These are phyloP conservation scores for Buxus sempervirens DNA, from an alignment of 164 flowering plant genomes.

Conservation along the genomic window DNA sequence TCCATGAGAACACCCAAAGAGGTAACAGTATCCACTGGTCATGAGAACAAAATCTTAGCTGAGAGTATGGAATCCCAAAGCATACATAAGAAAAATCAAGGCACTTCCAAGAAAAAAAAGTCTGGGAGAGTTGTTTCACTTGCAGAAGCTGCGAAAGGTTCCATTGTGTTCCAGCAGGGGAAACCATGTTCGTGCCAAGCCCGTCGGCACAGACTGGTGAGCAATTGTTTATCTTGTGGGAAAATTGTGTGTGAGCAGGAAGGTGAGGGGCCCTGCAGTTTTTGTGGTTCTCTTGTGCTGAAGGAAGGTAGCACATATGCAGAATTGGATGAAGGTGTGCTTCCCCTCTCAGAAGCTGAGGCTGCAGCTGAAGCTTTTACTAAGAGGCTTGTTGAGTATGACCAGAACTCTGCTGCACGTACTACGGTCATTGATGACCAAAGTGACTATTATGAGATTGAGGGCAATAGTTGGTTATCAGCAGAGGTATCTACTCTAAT, in stretches of 20 bases:
- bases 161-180: constrained; percentile 87
- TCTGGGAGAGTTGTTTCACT: constrained; percentile 75
- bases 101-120: constrained; percentile 67
- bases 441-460: constrained; percentile 90
- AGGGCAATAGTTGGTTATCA: constrained; percentile 87
- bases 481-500: constrained; percentile 45
- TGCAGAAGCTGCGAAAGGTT: constrained; percentile 94
- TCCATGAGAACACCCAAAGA: constrained; percentile 44
- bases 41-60: constrained; percentile 22
- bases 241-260: constrained; percentile 97
- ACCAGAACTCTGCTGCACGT: constrained; percentile 85
- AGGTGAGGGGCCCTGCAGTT: constrained; percentile 95
- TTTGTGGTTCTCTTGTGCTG: constrained; percentile 89
- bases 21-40: constrained; percentile 22
- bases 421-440: constrained; percentile 97
- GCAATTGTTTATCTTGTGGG: constrained; percentile 97
- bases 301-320: constrained; percentile 88
- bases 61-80: constrained; percentile 31
- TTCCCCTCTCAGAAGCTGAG: constrained; percentile 67
- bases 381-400: constrained; percentile 89
- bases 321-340: constrained; percentile 56
- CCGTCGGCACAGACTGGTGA: constrained; percentile 68
- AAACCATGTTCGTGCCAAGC: constrained; percentile 97
- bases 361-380: constrained; percentile 91
- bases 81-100: constrained; percentile 31